These are phyloP conservation scores for Styphnolobium japonicum DNA, from an alignment of 306 rosid genomes.

Conservation along the genomic window DNA sequence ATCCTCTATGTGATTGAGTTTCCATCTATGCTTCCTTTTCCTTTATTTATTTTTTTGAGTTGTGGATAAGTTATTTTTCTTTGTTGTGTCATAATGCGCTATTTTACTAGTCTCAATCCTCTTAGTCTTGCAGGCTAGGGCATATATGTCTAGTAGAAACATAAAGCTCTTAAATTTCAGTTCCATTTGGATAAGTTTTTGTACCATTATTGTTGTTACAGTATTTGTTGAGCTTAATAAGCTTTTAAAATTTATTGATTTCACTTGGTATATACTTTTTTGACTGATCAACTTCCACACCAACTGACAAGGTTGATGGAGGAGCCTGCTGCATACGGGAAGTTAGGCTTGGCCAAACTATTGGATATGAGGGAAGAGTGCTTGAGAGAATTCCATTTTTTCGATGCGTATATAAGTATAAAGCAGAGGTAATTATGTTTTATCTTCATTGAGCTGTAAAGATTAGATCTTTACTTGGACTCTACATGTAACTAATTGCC, in stretches of 20 bases:
- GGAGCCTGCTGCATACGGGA: slow-evolving; percentile 88
- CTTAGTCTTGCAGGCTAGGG: neutral
- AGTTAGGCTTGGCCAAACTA: slow-evolving; percentile 82
- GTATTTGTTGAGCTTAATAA: neutral
- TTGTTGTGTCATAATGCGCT: neutral
- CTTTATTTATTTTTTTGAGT: neutral
- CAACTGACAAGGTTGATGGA: slow-evolving; percentile 63
- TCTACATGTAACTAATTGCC: neutral
- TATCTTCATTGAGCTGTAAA: slow-evolving; percentile 1
- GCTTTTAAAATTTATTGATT: neutral
- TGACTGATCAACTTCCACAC: slow-evolving; percentile 11
- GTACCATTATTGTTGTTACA: neutral
- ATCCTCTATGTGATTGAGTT: neutral
- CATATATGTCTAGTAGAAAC: neutral
- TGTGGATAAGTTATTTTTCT: neutral
- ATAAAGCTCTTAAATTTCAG: neutral
- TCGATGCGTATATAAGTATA: slow-evolving; percentile 76
- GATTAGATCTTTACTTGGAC: neutral
- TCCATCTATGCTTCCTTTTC: neutral
- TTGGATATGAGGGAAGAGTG: slow-evolving; percentile 90
- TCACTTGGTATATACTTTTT: neutral
- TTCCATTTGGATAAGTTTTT: neutral
- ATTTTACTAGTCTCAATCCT: neutral
- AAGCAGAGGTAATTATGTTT: slow-evolving; percentile 64
- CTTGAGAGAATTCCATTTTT: slow-evolving; percentile 87